Evolutionary conservation across 2,329 filamentous ascomycete species (phyloP).

Genomic region (Exophiala sp.): DNA sequence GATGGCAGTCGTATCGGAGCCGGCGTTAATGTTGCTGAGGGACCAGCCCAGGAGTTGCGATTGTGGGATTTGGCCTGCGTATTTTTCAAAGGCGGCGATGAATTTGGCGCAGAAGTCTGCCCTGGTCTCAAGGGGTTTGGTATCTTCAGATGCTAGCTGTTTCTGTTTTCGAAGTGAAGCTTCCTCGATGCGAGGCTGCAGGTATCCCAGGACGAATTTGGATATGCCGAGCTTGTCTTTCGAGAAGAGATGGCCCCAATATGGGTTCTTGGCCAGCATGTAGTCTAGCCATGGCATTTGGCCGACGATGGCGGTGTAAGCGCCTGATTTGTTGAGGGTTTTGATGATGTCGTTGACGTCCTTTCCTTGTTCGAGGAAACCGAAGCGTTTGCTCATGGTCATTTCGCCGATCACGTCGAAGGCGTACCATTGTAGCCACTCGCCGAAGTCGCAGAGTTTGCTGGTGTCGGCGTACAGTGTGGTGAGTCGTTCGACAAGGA

Average conservation of each 20-base stretch:
- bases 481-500: slow-evolving; percentile 63
- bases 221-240: neutral
- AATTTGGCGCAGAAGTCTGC: slow-evolving; percentile 16
- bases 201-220: neutral
- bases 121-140: neutral
- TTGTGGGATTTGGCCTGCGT: slow-evolving; percentile 1
- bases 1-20: slow-evolving; percentile 36
- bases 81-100: slow-evolving; percentile 12
- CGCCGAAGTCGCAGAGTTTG: slow-evolving; percentile 32
- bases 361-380: slow-evolving; percentile 30
- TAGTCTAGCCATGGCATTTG: slow-evolving; percentile 65
- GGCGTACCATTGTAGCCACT: slow-evolving; percentile 39
- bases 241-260: neutral
- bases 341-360: slow-evolving; percentile 35
- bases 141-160: neutral
- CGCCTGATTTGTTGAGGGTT: slow-evolving; percentile 27
- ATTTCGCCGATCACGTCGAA: slow-evolving; percentile 35
- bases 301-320: slow-evolving; percentile 33
- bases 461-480: slow-evolving; percentile 44
- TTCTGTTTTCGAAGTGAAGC: neutral
- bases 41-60: neutral
- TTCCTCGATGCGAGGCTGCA: neutral
- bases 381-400: slow-evolving; percentile 33
- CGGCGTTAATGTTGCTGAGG: slow-evolving; percentile 31
- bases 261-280: slow-evolving; percentile 65